Evolutionary conservation across 2,329 filamentous ascomycete species (phyloP).

Genomic region (Colletotrichum salicis): DNA sequence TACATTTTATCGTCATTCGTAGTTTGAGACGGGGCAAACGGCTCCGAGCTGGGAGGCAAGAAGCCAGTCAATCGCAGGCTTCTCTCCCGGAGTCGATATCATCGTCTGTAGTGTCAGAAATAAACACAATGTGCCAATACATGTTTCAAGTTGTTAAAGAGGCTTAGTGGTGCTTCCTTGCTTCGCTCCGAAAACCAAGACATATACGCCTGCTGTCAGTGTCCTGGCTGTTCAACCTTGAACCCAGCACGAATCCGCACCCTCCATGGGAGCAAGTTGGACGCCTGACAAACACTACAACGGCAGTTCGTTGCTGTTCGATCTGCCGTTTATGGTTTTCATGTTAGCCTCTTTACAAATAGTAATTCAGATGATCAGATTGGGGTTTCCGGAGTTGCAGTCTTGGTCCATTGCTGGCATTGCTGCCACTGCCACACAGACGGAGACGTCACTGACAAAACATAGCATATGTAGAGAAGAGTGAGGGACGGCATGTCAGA

Average conservation of each 20-base stretch:
- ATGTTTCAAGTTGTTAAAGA: background rate
- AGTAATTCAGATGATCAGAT: too few species aligned
- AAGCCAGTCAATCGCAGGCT: background rate
- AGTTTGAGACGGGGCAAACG: background rate
- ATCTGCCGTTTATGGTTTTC: too few species aligned
- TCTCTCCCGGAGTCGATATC: background rate
- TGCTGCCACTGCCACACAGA: background rate
- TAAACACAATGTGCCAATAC: background rate
- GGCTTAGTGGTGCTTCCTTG: too few species aligned
- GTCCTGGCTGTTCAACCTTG: too few species aligned
- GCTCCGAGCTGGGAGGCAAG: background rate
- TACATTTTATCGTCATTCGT: background rate
- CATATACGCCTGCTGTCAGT: too few species aligned
- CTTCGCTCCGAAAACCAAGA: too few species aligned
- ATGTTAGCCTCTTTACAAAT: too few species aligned
- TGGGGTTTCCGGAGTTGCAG: too few species aligned
- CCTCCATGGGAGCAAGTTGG: background rate
- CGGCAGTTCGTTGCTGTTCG: too few species aligned
- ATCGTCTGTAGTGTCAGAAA: background rate
- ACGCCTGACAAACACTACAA: too few species aligned
- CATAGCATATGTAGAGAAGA: background rate
- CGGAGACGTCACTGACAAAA: background rate
- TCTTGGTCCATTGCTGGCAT: background rate
- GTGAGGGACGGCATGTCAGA: constrained; percentile 11
- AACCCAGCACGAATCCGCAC: background rate